A percentile compares a stretch with the other conserved stretches of the same genome.
Evolutionary conservation across 208 protist species (phyloP).

Genomic region (Trypanosoma cruzi): DNA sequence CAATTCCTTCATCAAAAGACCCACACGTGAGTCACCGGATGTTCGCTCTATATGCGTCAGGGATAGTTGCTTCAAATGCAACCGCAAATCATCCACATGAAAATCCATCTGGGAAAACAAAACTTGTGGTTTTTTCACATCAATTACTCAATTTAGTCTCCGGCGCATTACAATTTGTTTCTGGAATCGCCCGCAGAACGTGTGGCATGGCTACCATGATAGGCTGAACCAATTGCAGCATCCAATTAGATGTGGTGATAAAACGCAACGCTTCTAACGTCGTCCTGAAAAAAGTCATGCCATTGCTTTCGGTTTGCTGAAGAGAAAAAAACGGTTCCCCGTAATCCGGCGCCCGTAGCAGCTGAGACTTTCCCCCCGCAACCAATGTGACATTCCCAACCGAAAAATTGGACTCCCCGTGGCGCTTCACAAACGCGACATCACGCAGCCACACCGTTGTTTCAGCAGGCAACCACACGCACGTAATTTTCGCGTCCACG

Average conservation of each 20-base stretch:
- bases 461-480: slow-evolving; percentile 37
- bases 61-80: slow-evolving; percentile 26
- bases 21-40: slow-evolving; percentile 1
- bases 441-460: slow-evolving; percentile 11
- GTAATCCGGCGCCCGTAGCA: slow-evolving; percentile 1
- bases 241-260: not conserved
- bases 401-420: slow-evolving; percentile 23
- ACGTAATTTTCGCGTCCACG: slow-evolving; percentile 43
- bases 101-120: slow-evolving; percentile 29
- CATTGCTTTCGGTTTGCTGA: slow-evolving; percentile 6
- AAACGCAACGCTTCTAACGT: slow-evolving; percentile 21
- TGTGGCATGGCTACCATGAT: slow-evolving; percentile 16
- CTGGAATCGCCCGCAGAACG: not conserved
- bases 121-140: slow-evolving; percentile 18
- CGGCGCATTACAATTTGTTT: not conserved
- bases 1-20: slow-evolving; percentile 33
- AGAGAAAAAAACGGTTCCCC: slow-evolving; percentile 19
- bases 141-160: not conserved
- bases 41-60: slow-evolving; percentile 15
- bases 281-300: slow-evolving; percentile 18
- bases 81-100: slow-evolving; percentile 28
- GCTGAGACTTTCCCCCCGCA: slow-evolving; percentile 4
- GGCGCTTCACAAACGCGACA: slow-evolving; percentile 24
- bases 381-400: slow-evolving; percentile 19
- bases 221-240: slow-evolving; percentile 15